phyloP scores from a whole-genome alignment of 2,329 filamentous ascomycete genomes.

The Xylariaceae sp. region DNA sequence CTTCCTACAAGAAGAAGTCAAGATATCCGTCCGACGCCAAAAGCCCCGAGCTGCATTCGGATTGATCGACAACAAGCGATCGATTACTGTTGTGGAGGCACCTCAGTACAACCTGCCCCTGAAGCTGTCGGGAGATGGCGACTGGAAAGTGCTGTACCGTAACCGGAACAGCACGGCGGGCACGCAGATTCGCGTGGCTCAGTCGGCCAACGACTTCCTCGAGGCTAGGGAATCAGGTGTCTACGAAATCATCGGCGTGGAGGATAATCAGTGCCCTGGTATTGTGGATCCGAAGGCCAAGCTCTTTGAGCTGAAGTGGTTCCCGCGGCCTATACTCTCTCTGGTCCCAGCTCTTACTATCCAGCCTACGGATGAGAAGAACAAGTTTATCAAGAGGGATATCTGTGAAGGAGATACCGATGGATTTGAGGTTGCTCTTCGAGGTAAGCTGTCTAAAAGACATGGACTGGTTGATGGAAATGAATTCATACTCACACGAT shows the following conservation, averaged over 20 bases:
- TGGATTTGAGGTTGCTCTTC: constrained; percentile 72
- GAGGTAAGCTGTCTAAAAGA: constrained; percentile 48
- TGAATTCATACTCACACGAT: constrained; percentile 28
- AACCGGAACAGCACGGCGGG: constrained; percentile 54
- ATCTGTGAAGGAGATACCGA: constrained; percentile 96
- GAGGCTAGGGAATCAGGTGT: constrained; percentile 61
- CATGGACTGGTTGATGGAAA: constrained; percentile 6
- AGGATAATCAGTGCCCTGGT: constrained; percentile 77
- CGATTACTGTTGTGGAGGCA: constrained; percentile 70
- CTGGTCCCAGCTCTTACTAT: constrained; percentile 62
- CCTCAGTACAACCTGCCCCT: constrained; percentile 70
- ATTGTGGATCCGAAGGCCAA: constrained; percentile 68
- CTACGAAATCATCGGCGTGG: constrained; percentile 74
- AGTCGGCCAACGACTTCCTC: constrained; percentile 61
- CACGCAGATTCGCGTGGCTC: constrained; percentile 26
- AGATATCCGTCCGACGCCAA: constrained; percentile 82
- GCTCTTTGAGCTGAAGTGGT: constrained; percentile 77
- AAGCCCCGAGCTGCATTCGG: constrained; percentile 84
- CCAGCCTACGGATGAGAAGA: constrained; percentile 39
- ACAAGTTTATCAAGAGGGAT: constrained; percentile 65
- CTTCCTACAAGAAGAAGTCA: constrained; percentile 76
- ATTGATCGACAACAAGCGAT: constrained; percentile 72
- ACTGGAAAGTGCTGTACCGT: constrained; percentile 75
- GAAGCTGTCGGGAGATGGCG: constrained; percentile 76
- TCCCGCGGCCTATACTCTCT: constrained; percentile 68